Evolutionary conservation across 257 asterid species (phyloP).

Genomic region (Petunia secreta): DNA sequence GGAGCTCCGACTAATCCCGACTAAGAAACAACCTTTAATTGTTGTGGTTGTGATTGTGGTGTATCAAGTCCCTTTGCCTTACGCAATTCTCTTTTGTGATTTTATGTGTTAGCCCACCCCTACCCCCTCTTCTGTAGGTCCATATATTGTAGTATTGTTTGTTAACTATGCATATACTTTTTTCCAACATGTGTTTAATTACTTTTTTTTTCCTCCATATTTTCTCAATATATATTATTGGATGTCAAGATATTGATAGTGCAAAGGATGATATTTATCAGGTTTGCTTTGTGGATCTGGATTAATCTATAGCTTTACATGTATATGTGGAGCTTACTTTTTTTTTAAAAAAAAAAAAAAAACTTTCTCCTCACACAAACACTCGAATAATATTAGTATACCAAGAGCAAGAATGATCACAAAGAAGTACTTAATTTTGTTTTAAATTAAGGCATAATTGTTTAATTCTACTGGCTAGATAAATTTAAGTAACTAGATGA

Average conservation of each 20-base stretch:
- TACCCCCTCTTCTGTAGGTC: not conserved
- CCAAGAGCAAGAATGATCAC: too few relatives aligned
- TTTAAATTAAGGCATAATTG: too few relatives aligned
- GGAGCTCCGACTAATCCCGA: too few relatives aligned
- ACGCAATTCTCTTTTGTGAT: not conserved
- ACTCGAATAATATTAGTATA: too few relatives aligned
- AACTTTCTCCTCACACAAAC: not conserved
- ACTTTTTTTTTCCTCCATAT: not conserved
- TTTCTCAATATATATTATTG: not conserved
- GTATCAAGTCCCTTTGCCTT: not conserved
- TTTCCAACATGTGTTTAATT: not conserved
- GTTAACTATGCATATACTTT: not conserved
- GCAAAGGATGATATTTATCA: not conserved
- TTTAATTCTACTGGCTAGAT: too few relatives aligned
- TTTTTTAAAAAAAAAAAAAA: not conserved
- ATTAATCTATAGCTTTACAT: not conserved
- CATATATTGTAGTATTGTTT: not conserved
- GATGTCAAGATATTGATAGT: not conserved
- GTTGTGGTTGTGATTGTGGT: not conserved
- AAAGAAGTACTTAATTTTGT: too few relatives aligned
- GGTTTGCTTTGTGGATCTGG: not conserved
- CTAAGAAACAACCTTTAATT: not conserved
- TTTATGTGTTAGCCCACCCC: slow-evolving; percentile 7
- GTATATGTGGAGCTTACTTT: not conserved
- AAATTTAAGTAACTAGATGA: too few relatives aligned